Base-by-base conservation (phyloP, 2,329 filamentous ascomycete species). In the Phoma sp. region DNA sequence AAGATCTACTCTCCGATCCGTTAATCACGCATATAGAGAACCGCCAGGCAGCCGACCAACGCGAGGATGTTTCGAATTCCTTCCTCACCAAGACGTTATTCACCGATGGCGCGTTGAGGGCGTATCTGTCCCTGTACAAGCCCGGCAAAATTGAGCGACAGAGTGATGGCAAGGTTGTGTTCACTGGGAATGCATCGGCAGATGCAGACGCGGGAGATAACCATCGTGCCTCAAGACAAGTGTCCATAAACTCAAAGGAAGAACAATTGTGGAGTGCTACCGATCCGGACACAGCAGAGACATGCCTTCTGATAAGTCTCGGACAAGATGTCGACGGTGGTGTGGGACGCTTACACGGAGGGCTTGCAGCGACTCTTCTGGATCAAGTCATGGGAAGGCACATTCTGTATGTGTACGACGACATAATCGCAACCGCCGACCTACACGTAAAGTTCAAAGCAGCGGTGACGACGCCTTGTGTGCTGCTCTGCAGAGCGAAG, bases 341-440 rank as follows among this genome's bases (percentile, higher is more conserved):
- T 2, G 38, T 53, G 11, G 23, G 49, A 15, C 46, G 61, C n/a
- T 32, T 69, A 18, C 68, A 71, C 43, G 67, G 67, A n/a, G 67
- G 68, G 3, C 47, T 69, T 0, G 64, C 59, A 7, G 64, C 66
- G 7, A 60, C 61, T 26, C 33, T 70, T 18, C 48, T 71, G 5
- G 67, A 69, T 53, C 62, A 68, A 15, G 60, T 60, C n/a, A 70
- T 70, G 63, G 64, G 68, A 15, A 48, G 34, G 7, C 37, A 66
- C 33, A 47, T 69, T 7, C 47, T 49, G 9, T 52, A 61, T 28
- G 21, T 30, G 5, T 64, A 62, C 40, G 48, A 57, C 26, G 57
- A 57, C 21, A 43, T 42, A 4, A 48, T 49, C 30, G 62, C 61
- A 38, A 71, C 66, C 9, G 56, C 55, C 11, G 62, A 71, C 37